These are phyloP conservation scores for Lachnellula willkommii DNA, from an alignment of 2,329 filamentous ascomycete genomes.

Conservation along the genomic window DNA sequence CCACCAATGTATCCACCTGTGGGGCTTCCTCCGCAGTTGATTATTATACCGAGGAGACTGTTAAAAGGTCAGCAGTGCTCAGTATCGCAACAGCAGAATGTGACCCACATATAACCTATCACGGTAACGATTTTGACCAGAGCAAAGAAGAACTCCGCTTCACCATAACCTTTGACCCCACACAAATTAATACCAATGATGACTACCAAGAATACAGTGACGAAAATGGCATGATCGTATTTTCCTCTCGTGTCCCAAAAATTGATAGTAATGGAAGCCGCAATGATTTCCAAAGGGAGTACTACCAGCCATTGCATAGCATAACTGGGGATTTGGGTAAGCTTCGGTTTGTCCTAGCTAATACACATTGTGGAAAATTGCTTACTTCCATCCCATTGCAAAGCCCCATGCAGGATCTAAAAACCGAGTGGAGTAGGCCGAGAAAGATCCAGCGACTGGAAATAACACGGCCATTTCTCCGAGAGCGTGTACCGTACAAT, in stretches of 20 bases:
- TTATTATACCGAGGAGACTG: slow-evolving; percentile 76
- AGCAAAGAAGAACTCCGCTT: slow-evolving; percentile 83
- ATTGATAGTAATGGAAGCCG: slow-evolving; percentile 75
- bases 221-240: slow-evolving; percentile 68
- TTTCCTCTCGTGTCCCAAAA: slow-evolving; percentile 60
- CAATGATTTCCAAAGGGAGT: slow-evolving; percentile 79
- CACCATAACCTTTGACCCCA: slow-evolving; percentile 82
- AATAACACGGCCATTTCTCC: slow-evolving; percentile 89
- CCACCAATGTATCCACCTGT: slow-evolving; percentile 74
- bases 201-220: slow-evolving; percentile 70
- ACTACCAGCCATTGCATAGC: slow-evolving; percentile 83
- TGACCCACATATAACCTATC: slow-evolving; percentile 75
- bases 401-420: slow-evolving; percentile 92
- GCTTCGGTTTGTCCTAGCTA: slow-evolving; percentile 4
- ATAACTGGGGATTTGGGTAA: slow-evolving; percentile 48
- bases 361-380: background rate
- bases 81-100: background rate
- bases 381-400: slow-evolving; percentile 72
- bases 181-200: slow-evolving; percentile 83
- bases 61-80: slow-evolving; percentile 4
- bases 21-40: slow-evolving; percentile 76
- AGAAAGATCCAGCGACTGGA: slow-evolving; percentile 87
- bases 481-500: slow-evolving; percentile 84
- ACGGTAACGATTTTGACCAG: slow-evolving; percentile 82
- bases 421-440: slow-evolving; percentile 86